phyloP scores from a whole-genome alignment of 345 rosid species.

The Raphanus sativus region DNA sequence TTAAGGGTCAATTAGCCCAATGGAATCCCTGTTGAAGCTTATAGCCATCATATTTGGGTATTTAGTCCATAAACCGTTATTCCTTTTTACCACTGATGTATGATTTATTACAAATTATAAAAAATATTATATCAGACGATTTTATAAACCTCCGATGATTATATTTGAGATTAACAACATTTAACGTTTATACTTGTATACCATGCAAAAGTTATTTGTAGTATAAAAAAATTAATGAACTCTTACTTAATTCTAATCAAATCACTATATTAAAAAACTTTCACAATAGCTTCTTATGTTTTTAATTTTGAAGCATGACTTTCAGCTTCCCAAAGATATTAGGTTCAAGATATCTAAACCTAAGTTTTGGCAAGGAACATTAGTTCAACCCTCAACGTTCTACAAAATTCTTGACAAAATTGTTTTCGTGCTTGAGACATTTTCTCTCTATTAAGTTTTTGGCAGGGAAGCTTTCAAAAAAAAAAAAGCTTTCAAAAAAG shows the following conservation, averaged over 20 bases:
- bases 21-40: not conserved
- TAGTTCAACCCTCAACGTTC: not conserved
- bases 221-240: not conserved
- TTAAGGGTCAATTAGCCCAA: not conserved
- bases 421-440: not conserved
- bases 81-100: too few relatives aligned
- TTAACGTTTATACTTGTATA: too few relatives aligned
- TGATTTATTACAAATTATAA: too few relatives aligned
- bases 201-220: too few relatives aligned
- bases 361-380: not conserved
- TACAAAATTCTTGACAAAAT: not conserved
- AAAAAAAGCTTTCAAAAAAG: too few relatives aligned
- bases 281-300: not conserved
- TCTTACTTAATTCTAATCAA: not conserved
- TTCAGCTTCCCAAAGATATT: not conserved
- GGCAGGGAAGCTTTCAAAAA: too few relatives aligned
- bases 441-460: not conserved
- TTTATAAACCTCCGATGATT: too few relatives aligned
- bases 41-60: not conserved
- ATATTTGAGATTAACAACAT: too few relatives aligned
- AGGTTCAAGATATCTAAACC: not conserved
- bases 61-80: not conserved
- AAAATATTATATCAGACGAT: too few relatives aligned
- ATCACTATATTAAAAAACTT: not conserved
- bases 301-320: not conserved